A percentile compares a stretch with the other conserved stretches of the same genome.
Evolutionary conservation across 306 rosid genomes (phyloP).

Genomic region (Malus asiatica): DNA sequence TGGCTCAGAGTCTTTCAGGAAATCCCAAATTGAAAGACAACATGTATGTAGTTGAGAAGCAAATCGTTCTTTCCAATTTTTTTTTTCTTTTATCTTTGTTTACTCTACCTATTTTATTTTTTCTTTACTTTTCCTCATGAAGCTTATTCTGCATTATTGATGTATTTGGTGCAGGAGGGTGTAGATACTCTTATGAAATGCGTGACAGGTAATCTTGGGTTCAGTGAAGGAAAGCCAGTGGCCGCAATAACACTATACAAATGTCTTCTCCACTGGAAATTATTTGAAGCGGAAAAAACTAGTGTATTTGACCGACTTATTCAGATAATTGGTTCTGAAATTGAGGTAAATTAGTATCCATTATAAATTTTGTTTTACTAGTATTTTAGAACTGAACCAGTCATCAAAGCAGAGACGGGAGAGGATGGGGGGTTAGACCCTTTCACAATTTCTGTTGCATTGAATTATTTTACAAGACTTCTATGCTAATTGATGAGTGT

Average conservation of each 20-base stretch:
- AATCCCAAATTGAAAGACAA: conserved; percentile 67
- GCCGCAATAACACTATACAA: conserved; percentile 74
- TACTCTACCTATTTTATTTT: neutral
- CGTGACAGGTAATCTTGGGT: conserved; percentile 60
- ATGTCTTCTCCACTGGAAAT: conserved; percentile 80
- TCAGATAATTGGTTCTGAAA: conserved; percentile 72
- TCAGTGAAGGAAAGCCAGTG: conserved; percentile 78
- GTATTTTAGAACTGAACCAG: neutral
- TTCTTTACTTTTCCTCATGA: conserved; percentile 5
- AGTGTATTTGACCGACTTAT: conserved; percentile 85
- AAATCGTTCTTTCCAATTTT: neutral
- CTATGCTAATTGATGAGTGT: neutral
- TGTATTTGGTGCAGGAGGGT: conserved; percentile 55
- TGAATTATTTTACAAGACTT: neutral
- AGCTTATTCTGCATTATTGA: conserved; percentile 11
- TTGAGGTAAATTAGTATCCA: conserved; percentile 51
- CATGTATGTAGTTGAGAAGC: conserved; percentile 38
- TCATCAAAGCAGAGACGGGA: neutral
- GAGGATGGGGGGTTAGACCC: neutral
- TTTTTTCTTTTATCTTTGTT: conserved; percentile 4
- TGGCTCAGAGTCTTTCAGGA: conserved; percentile 52
- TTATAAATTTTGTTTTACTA: neutral
- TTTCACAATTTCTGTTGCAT: neutral
- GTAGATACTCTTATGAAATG: conserved; percentile 65
- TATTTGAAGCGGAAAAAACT: conserved; percentile 89